Percentiles rank a stretch among this genome's conserved stretches.
phyloP scores from a whole-genome alignment of 129 eudicot species.

The Lactuca saligna region DNA sequence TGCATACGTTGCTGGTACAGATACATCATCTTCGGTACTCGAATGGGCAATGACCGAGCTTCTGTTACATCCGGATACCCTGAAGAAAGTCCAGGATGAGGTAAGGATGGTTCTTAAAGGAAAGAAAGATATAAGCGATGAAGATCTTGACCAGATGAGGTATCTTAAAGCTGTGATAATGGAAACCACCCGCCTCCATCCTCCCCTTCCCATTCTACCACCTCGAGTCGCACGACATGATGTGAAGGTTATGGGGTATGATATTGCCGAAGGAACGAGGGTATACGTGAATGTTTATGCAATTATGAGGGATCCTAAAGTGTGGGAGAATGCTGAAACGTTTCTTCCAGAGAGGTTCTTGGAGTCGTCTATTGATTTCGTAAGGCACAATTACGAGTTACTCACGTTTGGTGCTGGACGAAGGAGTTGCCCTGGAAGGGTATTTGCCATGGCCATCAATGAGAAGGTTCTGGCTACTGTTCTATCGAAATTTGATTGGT shows the following conservation, averaged over 20 bases:
- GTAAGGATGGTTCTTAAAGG: background rate
- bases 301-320: background rate
- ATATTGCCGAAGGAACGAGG: too few relatives aligned
- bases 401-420: too few relatives aligned
- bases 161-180: constrained; percentile 7
- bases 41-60: too few relatives aligned
- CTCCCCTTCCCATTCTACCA: background rate
- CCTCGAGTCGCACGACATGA: background rate
- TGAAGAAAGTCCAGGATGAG: constrained; percentile 8
- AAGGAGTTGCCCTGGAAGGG: too few relatives aligned
- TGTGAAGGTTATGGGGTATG: background rate
- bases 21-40: too few relatives aligned
- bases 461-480: constrained; percentile 4
- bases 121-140: constrained; percentile 3
- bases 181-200: constrained; percentile 4
- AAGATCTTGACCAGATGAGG: constrained; percentile 11
- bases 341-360: constrained; percentile 10
- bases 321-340: constrained; percentile 1
- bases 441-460: background rate
- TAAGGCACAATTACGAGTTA: too few relatives aligned
- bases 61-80: background rate
- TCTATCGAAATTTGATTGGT: constrained; percentile 1
- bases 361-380: background rate
- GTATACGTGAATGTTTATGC: too few relatives aligned
- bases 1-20: background rate